Evolutionary conservation across 176 grass and related monocot genomes (phyloP).

Genomic region (Chloris gayana): DNA sequence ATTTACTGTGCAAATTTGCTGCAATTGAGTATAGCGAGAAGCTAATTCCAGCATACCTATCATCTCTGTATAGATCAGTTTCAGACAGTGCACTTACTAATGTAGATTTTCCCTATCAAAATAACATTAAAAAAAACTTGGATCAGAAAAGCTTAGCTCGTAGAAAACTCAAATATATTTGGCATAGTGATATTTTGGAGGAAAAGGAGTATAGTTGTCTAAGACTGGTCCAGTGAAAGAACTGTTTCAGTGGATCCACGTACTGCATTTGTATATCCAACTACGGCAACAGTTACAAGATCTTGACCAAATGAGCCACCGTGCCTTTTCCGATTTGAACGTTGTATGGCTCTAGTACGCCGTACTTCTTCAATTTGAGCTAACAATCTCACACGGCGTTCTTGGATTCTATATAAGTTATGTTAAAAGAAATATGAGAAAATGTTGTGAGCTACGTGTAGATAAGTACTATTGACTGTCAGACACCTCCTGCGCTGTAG

Average conservation of each 20-base stretch:
- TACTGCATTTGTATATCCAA: constrained; percentile 99
- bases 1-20: constrained; percentile 23
- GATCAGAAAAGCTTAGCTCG: constrained; percentile 8
- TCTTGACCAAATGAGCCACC: constrained; percentile 78
- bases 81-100: constrained; percentile 89
- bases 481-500: constrained; percentile 91
- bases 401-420: constrained; percentile 70
- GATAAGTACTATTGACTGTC: constrained; percentile 33
- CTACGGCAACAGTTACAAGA: constrained; percentile 82
- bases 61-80: constrained; percentile 83
- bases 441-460: constrained; percentile 13
- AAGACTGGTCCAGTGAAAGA: constrained; percentile 33
- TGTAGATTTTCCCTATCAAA: constrained; percentile 89
- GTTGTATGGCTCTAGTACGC: constrained; percentile 79
- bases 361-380: constrained; percentile 87
- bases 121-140: constrained; percentile 34
- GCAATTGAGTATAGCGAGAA: constrained; percentile 4
- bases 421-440: constrained; percentile 33
- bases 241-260: constrained; percentile 42
- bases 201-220: neutral
- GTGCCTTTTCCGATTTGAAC: constrained; percentile 79
- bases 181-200: constrained; percentile 1
- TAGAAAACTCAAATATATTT: constrained; percentile 34
- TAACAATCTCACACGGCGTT: constrained; percentile 63
- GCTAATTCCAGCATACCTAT: constrained; percentile 62